A percentile compares a stretch with the other conserved stretches of the same genome.
These are phyloP conservation scores for Geotrichum klebahnii DNA, from an alignment of 1,139 yeast species.

Conservation along the genomic window DNA sequence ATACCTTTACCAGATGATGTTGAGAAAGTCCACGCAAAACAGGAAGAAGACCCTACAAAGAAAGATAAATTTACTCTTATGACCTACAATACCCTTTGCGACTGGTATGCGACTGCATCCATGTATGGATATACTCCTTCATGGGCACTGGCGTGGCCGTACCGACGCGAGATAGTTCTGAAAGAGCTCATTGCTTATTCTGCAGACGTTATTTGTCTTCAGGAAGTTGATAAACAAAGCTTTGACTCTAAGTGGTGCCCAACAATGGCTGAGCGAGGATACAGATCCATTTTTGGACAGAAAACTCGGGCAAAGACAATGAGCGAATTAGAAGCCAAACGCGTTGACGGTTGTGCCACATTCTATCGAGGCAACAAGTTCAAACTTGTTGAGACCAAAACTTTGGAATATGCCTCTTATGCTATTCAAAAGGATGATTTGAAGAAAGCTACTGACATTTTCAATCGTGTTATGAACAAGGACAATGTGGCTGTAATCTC, in stretches of 20 bases:
- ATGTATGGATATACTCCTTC: constrained; percentile 93
- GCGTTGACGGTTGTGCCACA: constrained; percentile 96
- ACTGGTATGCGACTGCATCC: constrained; percentile 88
- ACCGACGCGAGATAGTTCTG: constrained; percentile 69
- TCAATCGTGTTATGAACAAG: constrained; percentile 92
- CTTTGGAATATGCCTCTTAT: constrained; percentile 80
- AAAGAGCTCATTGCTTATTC: constrained; percentile 63
- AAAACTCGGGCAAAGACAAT: constrained; percentile 92
- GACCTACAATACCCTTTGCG: constrained; percentile 90
- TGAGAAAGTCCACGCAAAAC: not conserved
- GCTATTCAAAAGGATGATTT: constrained; percentile 86
- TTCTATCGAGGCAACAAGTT: constrained; percentile 72
- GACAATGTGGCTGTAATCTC: constrained; percentile 85
- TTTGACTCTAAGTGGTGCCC: constrained; percentile 86
- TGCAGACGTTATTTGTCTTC: constrained; percentile 82
- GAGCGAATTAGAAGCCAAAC: constrained; percentile 75
- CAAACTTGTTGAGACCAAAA: constrained; percentile 63
- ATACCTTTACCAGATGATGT: constrained; percentile 7
- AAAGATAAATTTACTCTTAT: constrained; percentile 57
- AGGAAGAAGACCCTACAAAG: constrained; percentile 9
- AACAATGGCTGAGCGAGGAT: constrained; percentile 65
- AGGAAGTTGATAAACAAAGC: constrained; percentile 88
- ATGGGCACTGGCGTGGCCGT: constrained; percentile 97
- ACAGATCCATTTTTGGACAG: constrained; percentile 74
- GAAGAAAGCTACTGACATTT: constrained; percentile 88